Conservation (phyloP, 2,329 filamentous ascomycete genomes). For the Talaromyces sp. region DNA sequence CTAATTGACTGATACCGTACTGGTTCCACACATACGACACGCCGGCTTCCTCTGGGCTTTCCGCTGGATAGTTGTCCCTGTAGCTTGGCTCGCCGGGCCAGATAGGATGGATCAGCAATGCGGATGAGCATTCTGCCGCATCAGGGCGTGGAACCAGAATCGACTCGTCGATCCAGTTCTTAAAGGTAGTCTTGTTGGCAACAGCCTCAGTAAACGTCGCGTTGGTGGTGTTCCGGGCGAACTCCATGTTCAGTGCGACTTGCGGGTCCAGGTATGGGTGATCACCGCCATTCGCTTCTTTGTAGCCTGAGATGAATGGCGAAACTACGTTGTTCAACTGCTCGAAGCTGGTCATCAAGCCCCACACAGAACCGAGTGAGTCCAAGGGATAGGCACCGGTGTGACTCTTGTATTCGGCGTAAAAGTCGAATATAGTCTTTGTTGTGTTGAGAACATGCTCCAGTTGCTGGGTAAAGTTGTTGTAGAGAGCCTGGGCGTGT, state of each 20-base stretch:
- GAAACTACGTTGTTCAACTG: background rate
- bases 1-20: background rate
- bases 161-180: background rate
- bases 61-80: background rate
- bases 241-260: background rate
- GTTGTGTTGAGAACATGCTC: background rate
- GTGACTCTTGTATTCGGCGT: background rate
- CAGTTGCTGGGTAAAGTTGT: background rate
- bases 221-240: background rate
- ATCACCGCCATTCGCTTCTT: background rate
- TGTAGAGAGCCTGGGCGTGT: background rate
- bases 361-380: background rate
- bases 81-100: background rate
- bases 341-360: background rate
- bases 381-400: background rate
- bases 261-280: background rate
- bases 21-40: conserved; percentile 1
- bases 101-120: conserved; percentile 1
- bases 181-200: background rate
- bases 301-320: background rate
- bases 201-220: background rate
- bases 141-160: background rate
- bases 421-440: background rate
- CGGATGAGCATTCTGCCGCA: conserved; percentile 1
- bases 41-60: background rate